Base-by-base conservation (phyloP, 495 filamentous ascomycete genomes). In the Podospora bellae-mahoneyi region DNA sequence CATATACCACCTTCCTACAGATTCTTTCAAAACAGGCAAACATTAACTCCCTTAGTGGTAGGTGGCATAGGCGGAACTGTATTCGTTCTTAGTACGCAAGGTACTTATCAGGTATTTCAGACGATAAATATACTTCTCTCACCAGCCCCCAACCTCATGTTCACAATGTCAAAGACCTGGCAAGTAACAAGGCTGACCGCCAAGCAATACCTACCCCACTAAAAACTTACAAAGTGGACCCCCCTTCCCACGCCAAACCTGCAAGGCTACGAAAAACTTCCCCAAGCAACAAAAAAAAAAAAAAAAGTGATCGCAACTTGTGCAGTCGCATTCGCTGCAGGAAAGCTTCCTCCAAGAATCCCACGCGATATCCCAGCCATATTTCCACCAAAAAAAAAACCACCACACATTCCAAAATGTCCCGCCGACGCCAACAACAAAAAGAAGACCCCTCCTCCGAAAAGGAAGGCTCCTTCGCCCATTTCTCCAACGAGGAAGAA, bases 401-500 rank as follows among this genome's bases (percentile, higher is more conserved):
- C 19, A 28, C 4, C 30, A 28, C 30, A 28, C 30, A 54, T n/a
- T 23, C 3, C 54, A 67, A 44, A 23, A 73, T 71, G 66, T 55
- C 62, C 27, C 56, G 62, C 16, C 71, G 60, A 54, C 75, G 39
- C 66, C 30, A 67, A 61, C 63, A 60, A 69, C 44, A 69, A 66
- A 26, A 69, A 70, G 34, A 64, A 64, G 60, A 67, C 34, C 70
- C 77, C 68, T 62, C 67, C 62, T 74, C 71, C 61, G 66, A 68
- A 30, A 68, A 71, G 70, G 68, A 72, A 62, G 73, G 72, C 64
- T 77, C 76, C 58, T 81, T 75, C 68, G 70, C 60, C 53, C 65
- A 68, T 23, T 81, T 80, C 60, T 48, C 39, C 39, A 48, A 48
- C 39, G 78, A 78, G 53, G 76, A 80, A 3, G 76, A 78, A 4